Base-by-base conservation (phyloP, 768 basidiomycete species). In the Amanita subjunquillea region DNA sequence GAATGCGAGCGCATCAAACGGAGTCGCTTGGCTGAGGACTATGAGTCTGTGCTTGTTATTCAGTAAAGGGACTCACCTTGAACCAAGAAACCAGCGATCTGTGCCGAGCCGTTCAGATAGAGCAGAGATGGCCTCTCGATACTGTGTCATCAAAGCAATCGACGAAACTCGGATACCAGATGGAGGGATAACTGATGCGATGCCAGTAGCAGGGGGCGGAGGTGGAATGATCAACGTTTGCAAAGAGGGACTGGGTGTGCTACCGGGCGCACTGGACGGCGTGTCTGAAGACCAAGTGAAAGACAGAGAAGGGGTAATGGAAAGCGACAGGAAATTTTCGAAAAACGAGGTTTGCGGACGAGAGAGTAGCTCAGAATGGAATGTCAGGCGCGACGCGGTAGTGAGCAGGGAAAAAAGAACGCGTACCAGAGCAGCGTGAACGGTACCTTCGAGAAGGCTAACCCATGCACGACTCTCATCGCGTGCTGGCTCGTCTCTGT, bases 381-480 rank as follows among this genome's bases (percentile, higher is more conserved):
- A 48, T 23, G 34, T 51, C 29, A 39, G 17, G 42, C 32, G 23
- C 25, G 17, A 29, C 45, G 32, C 38, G 20, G 47, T 27, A 39
- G 40, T 12, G 30, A 49, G 50, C 44, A 20, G 39, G 17, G 1
- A 17, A 17, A 17, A 17, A 51, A 43, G 30, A 25, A 55, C 10
- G 69, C 78, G 50, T 57, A 89, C 82, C 67, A 92, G 64, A 10
- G 86, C 84, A 57, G 85, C 83, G 63, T 90, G 89, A 6, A 92
- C 78, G 43, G 76, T 70, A 34, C 82, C 82, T 64, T 92, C 87
- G 38, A 92, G 76, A 30, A 92, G 72, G 2, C 86, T 71, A 23
- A 89, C 77, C 90, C 90, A 92, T 1, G 90, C 89, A 40, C 80
- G 75, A 58, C 86, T 86, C 64, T 92, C 89, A 58, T 87, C 82